Evolutionary conservation across 2,329 filamentous ascomycete genomes (phyloP), one percentile per base, ranked within the genome.

Genomic region (Pestalotiopsis sp.): DNA sequence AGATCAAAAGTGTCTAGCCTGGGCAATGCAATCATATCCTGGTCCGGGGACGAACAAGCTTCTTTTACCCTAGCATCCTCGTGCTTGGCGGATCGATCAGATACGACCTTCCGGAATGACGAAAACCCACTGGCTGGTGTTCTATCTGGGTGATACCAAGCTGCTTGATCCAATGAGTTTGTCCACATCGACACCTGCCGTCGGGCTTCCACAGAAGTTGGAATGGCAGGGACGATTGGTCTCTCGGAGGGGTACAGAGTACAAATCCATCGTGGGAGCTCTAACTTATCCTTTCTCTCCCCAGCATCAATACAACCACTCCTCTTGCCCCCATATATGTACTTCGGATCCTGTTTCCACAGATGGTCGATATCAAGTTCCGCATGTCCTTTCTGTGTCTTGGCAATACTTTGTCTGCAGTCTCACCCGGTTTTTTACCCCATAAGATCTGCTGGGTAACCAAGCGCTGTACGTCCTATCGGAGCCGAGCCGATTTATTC

Each of bases 21-120:
- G 31, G 20, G 45, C 45, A 52, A 45, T 9, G 20, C 3, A 5
- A n/a, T 52, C 7, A 23, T n/a, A 62, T 61, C 49, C 69, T 64
- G 25, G 61, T 66, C 64, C 6, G 45, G 13, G 59, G 62, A 62
- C 49, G 17, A 38, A 17, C 41, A 41, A 20, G 31, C 57, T 66
- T 14, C 20, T 36, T 20, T 36, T 59, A 64, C 23, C 27, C 36
- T 41, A 52, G 61, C 12, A 27, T 52, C 36, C 65, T 58, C 38
- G 45, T 31, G 45, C 17, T 72, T 72, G 70, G 72, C 68, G 70
- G 61, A 67, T 64, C 69, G 70, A 72, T 45, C 69, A 7, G 31
- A 62, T 62, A 39, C 59, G 59, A 62, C 59, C 59, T 62, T 62
- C 59, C 59, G 36, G 59, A 62, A 62, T 39, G n/a, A 59, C 31